Evolutionary conservation across 2,329 filamentous ascomycete species (phyloP).

Genomic region (Aspergillus puulaauensis): DNA sequence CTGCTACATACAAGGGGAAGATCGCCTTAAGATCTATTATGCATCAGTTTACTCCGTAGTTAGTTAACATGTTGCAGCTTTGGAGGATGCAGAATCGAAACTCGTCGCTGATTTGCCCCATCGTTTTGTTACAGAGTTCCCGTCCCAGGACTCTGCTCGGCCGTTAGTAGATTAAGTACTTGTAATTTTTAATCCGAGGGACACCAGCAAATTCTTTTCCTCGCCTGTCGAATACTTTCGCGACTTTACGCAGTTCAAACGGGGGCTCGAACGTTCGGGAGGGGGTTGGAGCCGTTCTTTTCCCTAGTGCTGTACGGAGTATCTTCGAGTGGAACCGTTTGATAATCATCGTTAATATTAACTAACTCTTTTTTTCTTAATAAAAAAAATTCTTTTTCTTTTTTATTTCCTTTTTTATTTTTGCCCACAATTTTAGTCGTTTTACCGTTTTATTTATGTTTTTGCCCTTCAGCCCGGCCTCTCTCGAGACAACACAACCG

Average conservation of each 20-base stretch:
- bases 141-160: conserved; percentile 3
- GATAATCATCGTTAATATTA: conserved; percentile 15
- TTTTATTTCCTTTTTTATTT: no score
- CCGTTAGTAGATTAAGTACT: neutral
- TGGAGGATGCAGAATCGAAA: conserved; percentile 6
- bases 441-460: neutral
- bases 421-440: neutral
- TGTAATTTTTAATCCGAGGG: neutral
- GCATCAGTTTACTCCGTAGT: neutral
- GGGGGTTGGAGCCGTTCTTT: conserved; percentile 15
- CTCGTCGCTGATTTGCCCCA: conserved; percentile 9
- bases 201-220: neutral
- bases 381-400: neutral
- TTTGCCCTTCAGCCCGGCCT: neutral
- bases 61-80: conserved; percentile 7
- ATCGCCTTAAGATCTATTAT: conserved; percentile 11
- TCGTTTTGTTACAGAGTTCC: conserved; percentile 7
- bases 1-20: neutral
- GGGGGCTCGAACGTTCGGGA: conserved; percentile 22
- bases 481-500: neutral
- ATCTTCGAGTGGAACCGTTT: conserved; percentile 19
- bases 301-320: conserved; percentile 14
- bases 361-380: neutral
- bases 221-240: neutral
- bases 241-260: neutral